Conservation (phyloP, 1,139 yeast species). For the Kluyveromyces sp. region DNA sequence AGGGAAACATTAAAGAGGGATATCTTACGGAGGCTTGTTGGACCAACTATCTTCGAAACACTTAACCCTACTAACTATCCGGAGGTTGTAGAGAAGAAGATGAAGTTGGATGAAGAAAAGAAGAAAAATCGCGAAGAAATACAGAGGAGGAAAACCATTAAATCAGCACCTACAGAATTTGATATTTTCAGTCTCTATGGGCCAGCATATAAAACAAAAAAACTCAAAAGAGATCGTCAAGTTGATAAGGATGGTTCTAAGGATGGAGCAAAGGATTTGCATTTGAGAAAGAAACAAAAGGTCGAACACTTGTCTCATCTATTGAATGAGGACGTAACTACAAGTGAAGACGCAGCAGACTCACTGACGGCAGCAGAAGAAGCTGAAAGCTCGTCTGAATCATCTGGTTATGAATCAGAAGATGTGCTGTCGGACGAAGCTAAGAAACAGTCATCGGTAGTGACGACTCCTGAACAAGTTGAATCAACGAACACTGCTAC, state of each 20-base stretch:
- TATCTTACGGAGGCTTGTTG: conserved; percentile 65
- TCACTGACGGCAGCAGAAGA: conserved; percentile 4
- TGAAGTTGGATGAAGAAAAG: conserved; percentile 30
- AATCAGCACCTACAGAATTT: conserved; percentile 17
- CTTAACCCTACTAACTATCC: conserved; percentile 58
- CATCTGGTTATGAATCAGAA: conserved; percentile 29
- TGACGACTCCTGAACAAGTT: conserved; percentile 29
- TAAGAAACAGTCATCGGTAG: conserved; percentile 18
- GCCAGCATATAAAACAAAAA: conserved; percentile 7
- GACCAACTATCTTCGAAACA: conserved; percentile 59
- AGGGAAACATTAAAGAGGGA: conserved; percentile 60
- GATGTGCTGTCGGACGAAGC: conserved; percentile 12
- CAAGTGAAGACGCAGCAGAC: conserved; percentile 18
- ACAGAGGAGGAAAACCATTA: conserved; percentile 14
- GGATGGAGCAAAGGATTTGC: conserved; percentile 1
- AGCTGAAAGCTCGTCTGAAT: conserved; percentile 23
- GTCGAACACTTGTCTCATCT: conserved; percentile 62
- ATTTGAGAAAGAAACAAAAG: conserved; percentile 12
- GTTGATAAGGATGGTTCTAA: conserved; percentile 1
- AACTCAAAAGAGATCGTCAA: neutral
- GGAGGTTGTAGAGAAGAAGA: conserved; percentile 38
- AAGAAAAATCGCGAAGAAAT: conserved; percentile 23
- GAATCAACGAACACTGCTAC: conserved; percentile 8
- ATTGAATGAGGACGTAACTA: conserved; percentile 43
- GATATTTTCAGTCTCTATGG: conserved; percentile 29